Conservation (phyloP, 257 asterid species). For the Capsicum baccatum region DNA sequence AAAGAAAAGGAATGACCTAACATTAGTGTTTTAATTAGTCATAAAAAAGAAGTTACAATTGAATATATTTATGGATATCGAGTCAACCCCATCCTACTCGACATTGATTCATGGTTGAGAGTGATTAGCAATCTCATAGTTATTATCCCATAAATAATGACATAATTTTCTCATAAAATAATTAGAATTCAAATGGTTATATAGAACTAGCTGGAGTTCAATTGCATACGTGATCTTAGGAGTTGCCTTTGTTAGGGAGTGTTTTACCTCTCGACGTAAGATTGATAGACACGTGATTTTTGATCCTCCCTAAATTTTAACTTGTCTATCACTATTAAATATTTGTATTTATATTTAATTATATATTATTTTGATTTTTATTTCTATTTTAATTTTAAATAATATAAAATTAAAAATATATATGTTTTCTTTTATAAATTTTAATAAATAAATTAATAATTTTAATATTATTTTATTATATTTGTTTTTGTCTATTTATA, state of each 20-base stretch:
- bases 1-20: too few species aligned
- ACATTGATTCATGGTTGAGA: slow-evolving; percentile 22
- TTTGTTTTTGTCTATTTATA: too few species aligned
- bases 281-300: too few species aligned
- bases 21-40: neutral
- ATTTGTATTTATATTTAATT: too few species aligned
- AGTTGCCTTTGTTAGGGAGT: neutral
- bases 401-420: too few species aligned
- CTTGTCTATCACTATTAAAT: too few species aligned
- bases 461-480: too few species aligned
- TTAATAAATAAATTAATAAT: too few species aligned
- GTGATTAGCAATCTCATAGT: neutral
- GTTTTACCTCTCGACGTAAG: neutral
- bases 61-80: neutral
- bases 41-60: neutral
- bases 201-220: neutral
- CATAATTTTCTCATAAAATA: neutral
- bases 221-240: neutral
- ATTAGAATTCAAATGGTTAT: neutral
- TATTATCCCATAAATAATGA: neutral
- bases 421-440: too few species aligned
- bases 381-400: too few species aligned
- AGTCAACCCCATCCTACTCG: slow-evolving; percentile 17
- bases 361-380: too few species aligned
- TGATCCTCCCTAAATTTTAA: too few species aligned